Percentiles rank a stretch among this genome's conserved stretches.
Evolutionary conservation across 2,329 filamentous ascomycete species (phyloP).

Genomic region (Pestalotiopsis sp.): DNA sequence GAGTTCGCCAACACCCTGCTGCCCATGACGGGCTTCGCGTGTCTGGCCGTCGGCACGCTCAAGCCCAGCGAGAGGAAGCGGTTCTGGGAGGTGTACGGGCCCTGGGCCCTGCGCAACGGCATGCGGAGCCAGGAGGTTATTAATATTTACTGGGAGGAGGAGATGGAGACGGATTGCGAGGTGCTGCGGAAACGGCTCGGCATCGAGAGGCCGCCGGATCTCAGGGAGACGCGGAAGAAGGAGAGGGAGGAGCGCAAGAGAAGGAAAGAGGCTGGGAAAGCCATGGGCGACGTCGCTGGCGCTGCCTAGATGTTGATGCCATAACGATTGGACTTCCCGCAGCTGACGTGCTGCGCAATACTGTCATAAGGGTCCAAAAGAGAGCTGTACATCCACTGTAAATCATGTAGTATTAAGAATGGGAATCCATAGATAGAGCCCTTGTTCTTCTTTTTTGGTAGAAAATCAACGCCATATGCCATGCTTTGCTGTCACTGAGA

Average conservation of each 20-base stretch:
- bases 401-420: slow-evolving; percentile 13
- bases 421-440: slow-evolving; percentile 4
- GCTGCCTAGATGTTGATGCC: background rate
- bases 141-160: slow-evolving; percentile 98
- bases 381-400: slow-evolving; percentile 10
- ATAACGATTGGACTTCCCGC: no score
- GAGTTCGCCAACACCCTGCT: slow-evolving; percentile 94
- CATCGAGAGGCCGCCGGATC: slow-evolving; percentile 86
- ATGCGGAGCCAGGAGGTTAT: slow-evolving; percentile 77
- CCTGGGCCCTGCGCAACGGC: slow-evolving; percentile 90
- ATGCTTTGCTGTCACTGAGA: background rate
- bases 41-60: slow-evolving; percentile 83
- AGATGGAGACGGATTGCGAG: slow-evolving; percentile 80
- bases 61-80: slow-evolving; percentile 78
- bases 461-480: slow-evolving; percentile 25
- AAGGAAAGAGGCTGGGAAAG: slow-evolving; percentile 51
- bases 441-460: background rate
- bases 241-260: slow-evolving; percentile 71
- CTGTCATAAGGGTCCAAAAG: background rate
- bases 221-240: slow-evolving; percentile 74
- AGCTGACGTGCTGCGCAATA: background rate
- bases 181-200: slow-evolving; percentile 75
- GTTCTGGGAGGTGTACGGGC: slow-evolving; percentile 77
- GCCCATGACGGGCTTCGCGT: slow-evolving; percentile 90
- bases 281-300: slow-evolving; percentile 7